phyloP scores from a whole-genome alignment of 257 asterid species.

The Fraxinus quadrangulata region DNA sequence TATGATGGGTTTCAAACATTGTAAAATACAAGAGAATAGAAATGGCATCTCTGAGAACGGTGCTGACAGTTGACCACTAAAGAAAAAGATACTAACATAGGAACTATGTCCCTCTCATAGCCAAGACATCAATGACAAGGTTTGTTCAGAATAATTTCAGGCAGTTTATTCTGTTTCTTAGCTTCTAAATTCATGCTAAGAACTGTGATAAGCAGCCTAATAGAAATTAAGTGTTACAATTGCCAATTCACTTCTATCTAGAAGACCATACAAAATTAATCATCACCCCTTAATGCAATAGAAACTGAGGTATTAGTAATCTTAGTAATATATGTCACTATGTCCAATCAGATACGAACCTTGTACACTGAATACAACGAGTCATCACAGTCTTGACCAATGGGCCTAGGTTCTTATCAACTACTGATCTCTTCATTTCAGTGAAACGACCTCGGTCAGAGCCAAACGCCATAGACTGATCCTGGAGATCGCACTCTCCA shows the following conservation, averaged over 20 bases:
- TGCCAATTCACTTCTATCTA: constrained; percentile 4
- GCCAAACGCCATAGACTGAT: constrained; percentile 97
- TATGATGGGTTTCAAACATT: constrained; percentile 10
- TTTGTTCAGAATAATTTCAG: background rate
- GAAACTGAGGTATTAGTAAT: background rate
- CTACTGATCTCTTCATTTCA: constrained; percentile 90
- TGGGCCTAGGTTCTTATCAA: constrained; percentile 95
- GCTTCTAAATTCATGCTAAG: constrained; percentile 18
- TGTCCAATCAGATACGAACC: constrained; percentile 38
- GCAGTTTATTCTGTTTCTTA: background rate
- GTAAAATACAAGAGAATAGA: background rate
- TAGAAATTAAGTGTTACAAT: background rate
- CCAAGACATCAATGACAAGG: constrained; percentile 4
- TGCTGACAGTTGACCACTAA: background rate
- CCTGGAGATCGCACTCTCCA: constrained; percentile 98
- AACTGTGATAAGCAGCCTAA: constrained; percentile 1
- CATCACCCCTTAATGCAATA: constrained; percentile 3
- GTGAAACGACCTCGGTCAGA: constrained; percentile 97
- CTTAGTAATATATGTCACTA: background rate
- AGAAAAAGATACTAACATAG: constrained; percentile 7
- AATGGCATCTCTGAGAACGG: background rate
- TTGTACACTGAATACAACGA: constrained; percentile 91
- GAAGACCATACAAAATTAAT: background rate
- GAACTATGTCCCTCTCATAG: constrained; percentile 10
- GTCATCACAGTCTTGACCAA: constrained; percentile 98